These are phyloP conservation scores for Cryptomeria japonica DNA, from an alignment of 75 land plant species.

Conservation along the genomic window DNA sequence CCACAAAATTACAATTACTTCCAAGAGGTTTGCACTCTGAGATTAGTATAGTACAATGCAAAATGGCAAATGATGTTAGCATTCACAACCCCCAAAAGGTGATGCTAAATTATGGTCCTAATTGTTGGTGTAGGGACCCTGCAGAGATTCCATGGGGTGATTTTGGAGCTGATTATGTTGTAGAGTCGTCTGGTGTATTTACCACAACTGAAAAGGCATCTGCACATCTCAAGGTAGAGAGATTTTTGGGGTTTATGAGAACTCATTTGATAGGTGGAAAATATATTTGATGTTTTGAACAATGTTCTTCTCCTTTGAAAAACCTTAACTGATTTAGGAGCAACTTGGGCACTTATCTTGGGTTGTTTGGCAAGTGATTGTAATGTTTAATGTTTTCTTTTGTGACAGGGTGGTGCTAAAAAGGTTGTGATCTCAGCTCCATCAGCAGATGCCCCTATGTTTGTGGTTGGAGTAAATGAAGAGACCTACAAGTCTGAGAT, in stretches of 20 bases:
- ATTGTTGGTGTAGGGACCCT: slow-evolving; percentile 64
- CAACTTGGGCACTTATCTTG: neutral
- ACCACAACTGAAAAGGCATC: slow-evolving; percentile 83
- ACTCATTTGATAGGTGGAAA: neutral
- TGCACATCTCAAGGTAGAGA: slow-evolving; percentile 67
- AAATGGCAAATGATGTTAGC: neutral
- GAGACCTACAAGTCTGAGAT: slow-evolving; percentile 67
- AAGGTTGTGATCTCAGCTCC: slow-evolving; percentile 98
- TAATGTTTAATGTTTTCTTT: neutral
- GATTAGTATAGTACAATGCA: neutral
- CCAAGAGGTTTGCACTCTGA: slow-evolving; percentile 46
- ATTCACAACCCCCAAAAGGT: neutral
- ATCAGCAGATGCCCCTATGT: slow-evolving; percentile 99
- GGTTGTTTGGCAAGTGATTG: neutral
- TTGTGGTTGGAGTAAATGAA: slow-evolving; percentile 94
- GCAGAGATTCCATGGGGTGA: slow-evolving; percentile 96
- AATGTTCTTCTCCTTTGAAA: too few relatives aligned
- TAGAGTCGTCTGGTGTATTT: slow-evolving; percentile 95
- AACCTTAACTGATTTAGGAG: neutral
- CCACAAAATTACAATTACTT: slow-evolving; percentile 45
- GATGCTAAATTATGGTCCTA: neutral
- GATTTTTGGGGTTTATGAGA: neutral
- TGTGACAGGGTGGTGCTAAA: slow-evolving; percentile 90
- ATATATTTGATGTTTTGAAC: neutral
- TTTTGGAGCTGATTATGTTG: slow-evolving; percentile 81